A percentile compares a stretch with the other conserved stretches of the same genome.
Evolutionary conservation across 495 filamentous ascomycete species (phyloP).

Genomic region (Aspergillus homomorphus): DNA sequence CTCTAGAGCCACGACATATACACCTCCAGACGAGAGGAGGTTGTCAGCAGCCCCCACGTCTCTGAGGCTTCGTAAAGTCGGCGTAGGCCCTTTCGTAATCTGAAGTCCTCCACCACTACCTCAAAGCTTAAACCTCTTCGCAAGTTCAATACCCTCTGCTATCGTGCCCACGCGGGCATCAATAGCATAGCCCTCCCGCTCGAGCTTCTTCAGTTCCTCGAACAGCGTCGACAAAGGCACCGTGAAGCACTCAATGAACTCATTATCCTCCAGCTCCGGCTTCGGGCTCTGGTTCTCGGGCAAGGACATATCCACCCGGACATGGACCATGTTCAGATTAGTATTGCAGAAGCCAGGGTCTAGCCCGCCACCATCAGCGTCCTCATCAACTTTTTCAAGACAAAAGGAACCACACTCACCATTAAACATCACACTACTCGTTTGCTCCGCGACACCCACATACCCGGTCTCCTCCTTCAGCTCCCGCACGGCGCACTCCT

Average conservation of each 20-base stretch:
- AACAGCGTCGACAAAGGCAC: slow-evolving; percentile 64
- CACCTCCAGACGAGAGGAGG: neutral
- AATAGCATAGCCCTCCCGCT: slow-evolving; percentile 75
- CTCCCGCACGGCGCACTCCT: slow-evolving; percentile 80
- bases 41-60: neutral
- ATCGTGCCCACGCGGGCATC: slow-evolving; percentile 82
- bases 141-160: slow-evolving; percentile 82
- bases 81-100: neutral
- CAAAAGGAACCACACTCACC: slow-evolving; percentile 44
- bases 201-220: slow-evolving; percentile 63
- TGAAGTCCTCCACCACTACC: neutral
- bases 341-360: slow-evolving; percentile 84
- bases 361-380: slow-evolving; percentile 18
- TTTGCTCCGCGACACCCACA: slow-evolving; percentile 63
- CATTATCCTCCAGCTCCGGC: slow-evolving; percentile 79
- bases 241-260: slow-evolving; percentile 86
- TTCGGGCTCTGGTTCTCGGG: slow-evolving; percentile 67
- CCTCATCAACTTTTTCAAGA: neutral
- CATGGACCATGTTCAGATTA: slow-evolving; percentile 79
- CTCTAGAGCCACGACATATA: slow-evolving; percentile 32
- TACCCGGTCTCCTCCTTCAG: slow-evolving; percentile 95
- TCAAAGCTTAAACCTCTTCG: slow-evolving; percentile 56
- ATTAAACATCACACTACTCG: slow-evolving; percentile 80
- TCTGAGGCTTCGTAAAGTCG: neutral
- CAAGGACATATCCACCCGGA: slow-evolving; percentile 69